phyloP scores from a whole-genome alignment of 1,284 basidiomycete genomes.

The Cerioporus squamosus region DNA sequence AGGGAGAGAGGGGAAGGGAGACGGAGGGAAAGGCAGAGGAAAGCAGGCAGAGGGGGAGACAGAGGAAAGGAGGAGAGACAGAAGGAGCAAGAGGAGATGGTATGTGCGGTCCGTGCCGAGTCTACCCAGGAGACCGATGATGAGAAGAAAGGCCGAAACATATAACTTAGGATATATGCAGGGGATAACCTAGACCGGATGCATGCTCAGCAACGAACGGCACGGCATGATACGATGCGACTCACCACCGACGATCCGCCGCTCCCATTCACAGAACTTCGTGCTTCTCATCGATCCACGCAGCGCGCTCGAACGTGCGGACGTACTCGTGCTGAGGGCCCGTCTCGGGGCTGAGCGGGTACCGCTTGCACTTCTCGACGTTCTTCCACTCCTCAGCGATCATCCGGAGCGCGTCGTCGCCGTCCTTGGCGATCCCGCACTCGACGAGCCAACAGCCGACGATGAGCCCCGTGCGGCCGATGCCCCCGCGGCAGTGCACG shows the following conservation, averaged over 20 bases:
- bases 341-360: conserved; percentile 78
- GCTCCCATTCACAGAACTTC: conserved; percentile 15
- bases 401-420: conserved; percentile 62
- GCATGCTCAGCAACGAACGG: neutral
- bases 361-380: conserved; percentile 75
- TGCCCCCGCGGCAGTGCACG: conserved; percentile 78
- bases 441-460: conserved; percentile 80
- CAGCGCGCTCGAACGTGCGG: conserved; percentile 45
- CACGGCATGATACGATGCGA: neutral
- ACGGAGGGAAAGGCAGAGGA: neutral
- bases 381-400: conserved; percentile 72
- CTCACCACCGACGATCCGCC: conserved; percentile 22
- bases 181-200: neutral
- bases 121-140: conserved; percentile 11
- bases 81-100: neutral
- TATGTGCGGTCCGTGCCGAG: conserved; percentile 5
- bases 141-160: neutral
- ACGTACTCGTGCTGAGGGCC: conserved; percentile 78
- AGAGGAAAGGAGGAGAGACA: neutral
- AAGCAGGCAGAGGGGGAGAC: neutral
- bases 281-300: conserved; percentile 29
- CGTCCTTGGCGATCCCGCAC: conserved; percentile 60
- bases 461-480: conserved; percentile 76
- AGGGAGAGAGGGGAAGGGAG: neutral
- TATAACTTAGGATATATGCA: neutral